Evolutionary conservation across 164 flowering plant species (phyloP).

Genomic region (Liquidambar formosana): DNA sequence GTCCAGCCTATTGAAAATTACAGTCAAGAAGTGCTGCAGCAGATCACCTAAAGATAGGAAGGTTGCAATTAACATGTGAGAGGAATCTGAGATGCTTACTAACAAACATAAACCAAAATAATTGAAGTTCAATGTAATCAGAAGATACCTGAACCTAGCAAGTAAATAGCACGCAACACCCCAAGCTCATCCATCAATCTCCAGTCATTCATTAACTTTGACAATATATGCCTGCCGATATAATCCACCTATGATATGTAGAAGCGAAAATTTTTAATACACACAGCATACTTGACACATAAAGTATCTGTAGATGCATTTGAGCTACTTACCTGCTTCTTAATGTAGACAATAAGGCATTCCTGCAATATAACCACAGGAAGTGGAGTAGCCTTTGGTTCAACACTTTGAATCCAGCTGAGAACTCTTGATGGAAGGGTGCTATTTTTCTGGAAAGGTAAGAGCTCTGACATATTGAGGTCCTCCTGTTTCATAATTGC

Average conservation of each 20-base stretch:
- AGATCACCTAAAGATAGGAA: constrained; percentile 69
- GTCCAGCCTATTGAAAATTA: constrained; percentile 80
- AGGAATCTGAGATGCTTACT: neutral
- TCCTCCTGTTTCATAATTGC: constrained; percentile 54
- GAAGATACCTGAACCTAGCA: constrained; percentile 86
- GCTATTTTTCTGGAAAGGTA: constrained; percentile 90
- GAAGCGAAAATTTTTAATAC: neutral
- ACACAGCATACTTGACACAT: neutral
- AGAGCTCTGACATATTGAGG: constrained; percentile 55
- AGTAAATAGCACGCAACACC: constrained; percentile 84
- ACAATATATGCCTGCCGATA: constrained; percentile 73
- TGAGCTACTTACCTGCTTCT: constrained; percentile 66
- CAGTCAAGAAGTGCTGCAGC: constrained; percentile 85
- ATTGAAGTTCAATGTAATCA: neutral
- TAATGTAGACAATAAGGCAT: constrained; percentile 73
- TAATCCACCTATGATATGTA: constrained; percentile 67
- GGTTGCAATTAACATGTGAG: neutral
- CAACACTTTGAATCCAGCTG: constrained; percentile 57
- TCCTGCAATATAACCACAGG: constrained; percentile 86
- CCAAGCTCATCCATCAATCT: constrained; percentile 93
- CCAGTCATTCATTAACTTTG: constrained; percentile 89
- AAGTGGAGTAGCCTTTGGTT: constrained; percentile 64
- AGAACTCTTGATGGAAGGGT: constrained; percentile 76
- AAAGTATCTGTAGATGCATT: neutral
- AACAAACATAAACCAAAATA: neutral